These are phyloP conservation scores for Urochloa ruziziensis DNA, from an alignment of 176 grass and related monocot genomes.

Conservation along the genomic window DNA sequence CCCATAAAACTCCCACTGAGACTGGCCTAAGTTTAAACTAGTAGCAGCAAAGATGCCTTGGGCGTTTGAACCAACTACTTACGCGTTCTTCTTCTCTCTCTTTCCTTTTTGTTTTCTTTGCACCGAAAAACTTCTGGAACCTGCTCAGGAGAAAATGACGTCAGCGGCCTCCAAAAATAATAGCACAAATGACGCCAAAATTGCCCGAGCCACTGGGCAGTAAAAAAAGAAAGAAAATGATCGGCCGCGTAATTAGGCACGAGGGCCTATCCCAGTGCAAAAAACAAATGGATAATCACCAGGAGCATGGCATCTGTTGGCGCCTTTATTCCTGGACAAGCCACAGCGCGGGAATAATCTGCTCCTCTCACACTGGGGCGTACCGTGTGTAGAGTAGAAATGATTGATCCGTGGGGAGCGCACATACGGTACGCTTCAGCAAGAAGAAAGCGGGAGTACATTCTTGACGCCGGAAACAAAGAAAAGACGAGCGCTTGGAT, in stretches of 20 bases:
- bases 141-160: background rate
- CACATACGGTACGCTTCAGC: background rate
- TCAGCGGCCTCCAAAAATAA: background rate
- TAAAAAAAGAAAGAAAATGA: background rate
- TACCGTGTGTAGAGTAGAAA: background rate
- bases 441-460: background rate
- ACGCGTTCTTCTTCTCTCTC: too few relatives aligned
- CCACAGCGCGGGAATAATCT: background rate
- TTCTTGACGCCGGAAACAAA: background rate
- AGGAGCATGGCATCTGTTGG: background rate
- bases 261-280: background rate
- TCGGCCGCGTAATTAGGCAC: background rate
- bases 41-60: too few relatives aligned
- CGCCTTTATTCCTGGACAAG: slow-evolving; percentile 15
- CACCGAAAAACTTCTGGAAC: too few relatives aligned
- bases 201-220: background rate
- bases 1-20: too few relatives aligned
- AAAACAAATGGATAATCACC: background rate
- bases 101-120: too few relatives aligned
- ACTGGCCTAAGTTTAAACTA: too few relatives aligned
- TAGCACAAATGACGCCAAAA: background rate
- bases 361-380: background rate
- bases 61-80: too few relatives aligned
- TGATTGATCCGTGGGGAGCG: background rate
- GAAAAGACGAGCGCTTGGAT: too few relatives aligned